Evolutionary conservation across 768 basidiomycete genomes (phyloP).

Genomic region (Amanita rubescens): DNA sequence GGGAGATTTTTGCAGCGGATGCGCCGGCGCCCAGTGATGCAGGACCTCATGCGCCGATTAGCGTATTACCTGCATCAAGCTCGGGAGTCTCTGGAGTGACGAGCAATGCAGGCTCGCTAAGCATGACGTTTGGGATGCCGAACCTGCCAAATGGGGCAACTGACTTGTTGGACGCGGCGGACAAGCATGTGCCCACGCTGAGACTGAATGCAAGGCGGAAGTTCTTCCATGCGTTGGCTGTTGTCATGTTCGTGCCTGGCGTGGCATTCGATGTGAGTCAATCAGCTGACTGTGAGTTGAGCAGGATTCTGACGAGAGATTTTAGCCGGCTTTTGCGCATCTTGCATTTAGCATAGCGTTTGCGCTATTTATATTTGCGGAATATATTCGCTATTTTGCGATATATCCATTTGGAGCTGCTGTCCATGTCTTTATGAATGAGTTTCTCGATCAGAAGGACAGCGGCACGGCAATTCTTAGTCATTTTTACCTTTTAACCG

Average conservation of each 20-base stretch:
- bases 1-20: conserved; percentile 25
- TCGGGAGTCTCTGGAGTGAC: conserved; percentile 10
- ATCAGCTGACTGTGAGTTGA: conserved; percentile 5
- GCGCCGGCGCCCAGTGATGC: conserved; percentile 18
- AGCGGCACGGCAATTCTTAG: conserved; percentile 93
- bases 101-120: conserved; percentile 18
- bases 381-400: conserved; percentile 98
- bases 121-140: conserved; percentile 39
- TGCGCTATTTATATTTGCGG: conserved; percentile 90
- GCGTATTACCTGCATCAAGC: background rate
- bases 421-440: conserved; percentile 94
- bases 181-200: conserved; percentile 85
- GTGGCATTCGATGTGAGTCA: conserved; percentile 81
- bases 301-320: conserved; percentile 11
- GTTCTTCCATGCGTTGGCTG: conserved; percentile 94
- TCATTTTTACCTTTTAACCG: conserved; percentile 95
- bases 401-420: conserved; percentile 92
- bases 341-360: conserved; percentile 93
- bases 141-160: conserved; percentile 45
- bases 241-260: conserved; percentile 95
- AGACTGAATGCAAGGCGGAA: conserved; percentile 90
- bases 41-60: conserved; percentile 1
- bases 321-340: conserved; percentile 95
- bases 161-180: conserved; percentile 74
- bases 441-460: conserved; percentile 94